Percentiles rank a stretch among this genome's conserved stretches.
Evolutionary conservation across 2,329 filamentous ascomycete genomes (phyloP).

Genomic region (Venturiaceae sp.): DNA sequence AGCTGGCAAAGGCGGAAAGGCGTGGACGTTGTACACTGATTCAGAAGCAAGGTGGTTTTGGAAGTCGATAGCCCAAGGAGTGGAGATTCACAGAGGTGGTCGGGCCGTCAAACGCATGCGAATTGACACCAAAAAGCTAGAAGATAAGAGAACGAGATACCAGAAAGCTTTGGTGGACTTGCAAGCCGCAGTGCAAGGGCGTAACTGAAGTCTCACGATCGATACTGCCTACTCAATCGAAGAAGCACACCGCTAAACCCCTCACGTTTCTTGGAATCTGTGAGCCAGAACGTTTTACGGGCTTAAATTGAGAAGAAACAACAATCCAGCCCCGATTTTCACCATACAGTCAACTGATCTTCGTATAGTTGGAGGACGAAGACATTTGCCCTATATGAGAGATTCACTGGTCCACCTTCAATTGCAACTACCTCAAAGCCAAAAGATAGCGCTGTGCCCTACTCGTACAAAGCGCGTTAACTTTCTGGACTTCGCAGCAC

Average conservation of each 20-base stretch:
- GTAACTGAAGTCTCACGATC: not conserved
- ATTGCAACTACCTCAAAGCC: not conserved
- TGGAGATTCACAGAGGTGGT: slow-evolving; percentile 28
- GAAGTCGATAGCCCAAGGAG: slow-evolving; percentile 60
- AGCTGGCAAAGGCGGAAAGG: slow-evolving; percentile 63
- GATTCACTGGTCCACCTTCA: not conserved
- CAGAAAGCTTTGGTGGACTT: not conserved
- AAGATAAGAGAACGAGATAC: not conserved
- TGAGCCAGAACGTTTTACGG: no score
- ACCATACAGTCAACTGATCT: no score
- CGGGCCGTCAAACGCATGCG: not conserved
- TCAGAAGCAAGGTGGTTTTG: slow-evolving; percentile 88
- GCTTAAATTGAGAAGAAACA: no score
- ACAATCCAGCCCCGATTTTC: no score
- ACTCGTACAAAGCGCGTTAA: not conserved
- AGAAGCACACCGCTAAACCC: no score
- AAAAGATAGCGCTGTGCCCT: not conserved
- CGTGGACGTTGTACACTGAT: slow-evolving; percentile 80
- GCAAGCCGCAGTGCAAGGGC: not conserved
- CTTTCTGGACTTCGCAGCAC: not conserved
- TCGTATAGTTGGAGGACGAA: no score
- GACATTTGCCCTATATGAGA: not conserved
- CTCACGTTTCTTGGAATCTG: no score
- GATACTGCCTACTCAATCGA: no score
- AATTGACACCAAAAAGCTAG: not conserved